Conservation (phyloP, 352 stramenopile species). For the Pythium phragmitis region DNA sequence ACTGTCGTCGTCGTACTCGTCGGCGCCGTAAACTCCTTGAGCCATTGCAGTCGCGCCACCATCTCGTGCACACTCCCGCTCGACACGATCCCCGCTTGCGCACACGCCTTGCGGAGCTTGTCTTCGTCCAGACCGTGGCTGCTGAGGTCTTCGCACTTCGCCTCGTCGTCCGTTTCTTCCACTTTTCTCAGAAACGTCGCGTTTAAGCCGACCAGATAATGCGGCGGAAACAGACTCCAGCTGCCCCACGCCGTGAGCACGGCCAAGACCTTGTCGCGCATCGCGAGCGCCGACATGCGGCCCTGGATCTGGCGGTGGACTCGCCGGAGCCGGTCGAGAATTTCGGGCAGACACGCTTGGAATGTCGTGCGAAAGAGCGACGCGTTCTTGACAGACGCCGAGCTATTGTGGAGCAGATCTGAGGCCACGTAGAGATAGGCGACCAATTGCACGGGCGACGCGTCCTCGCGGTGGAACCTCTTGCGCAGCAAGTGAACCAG, state of each 20-base stretch:
- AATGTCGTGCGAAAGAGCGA: slow-evolving; percentile 88
- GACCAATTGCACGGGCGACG: slow-evolving; percentile 48
- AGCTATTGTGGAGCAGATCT: slow-evolving; percentile 91
- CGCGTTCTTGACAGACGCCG: slow-evolving; percentile 85
- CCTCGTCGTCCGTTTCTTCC: slow-evolving; percentile 43
- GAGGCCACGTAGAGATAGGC: slow-evolving; percentile 80
- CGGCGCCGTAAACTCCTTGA: slow-evolving; percentile 68
- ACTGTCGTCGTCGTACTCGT: slow-evolving; percentile 3
- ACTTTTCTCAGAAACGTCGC: slow-evolving; percentile 75
- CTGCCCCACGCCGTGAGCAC: slow-evolving; percentile 76
- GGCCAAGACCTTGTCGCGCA: slow-evolving; percentile 79
- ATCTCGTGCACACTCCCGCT: slow-evolving; percentile 44
- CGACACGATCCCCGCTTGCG: slow-evolving; percentile 61
- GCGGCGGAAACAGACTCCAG: slow-evolving; percentile 78
- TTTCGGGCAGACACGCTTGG: slow-evolving; percentile 74
- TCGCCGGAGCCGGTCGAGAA: slow-evolving; percentile 55
- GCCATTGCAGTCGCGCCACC: slow-evolving; percentile 53
- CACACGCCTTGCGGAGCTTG: slow-evolving; percentile 62
- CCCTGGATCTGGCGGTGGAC: slow-evolving; percentile 55
- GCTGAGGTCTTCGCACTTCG: neutral
- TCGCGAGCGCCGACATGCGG: slow-evolving; percentile 77
- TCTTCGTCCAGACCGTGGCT: slow-evolving; percentile 44
- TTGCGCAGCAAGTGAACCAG: slow-evolving; percentile 52
- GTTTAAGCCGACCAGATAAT: slow-evolving; percentile 75
- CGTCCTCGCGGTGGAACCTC: slow-evolving; percentile 40